Base-by-base conservation (phyloP, 192 early-diverging fungal species). In the Lobosporangium transversale region DNA sequence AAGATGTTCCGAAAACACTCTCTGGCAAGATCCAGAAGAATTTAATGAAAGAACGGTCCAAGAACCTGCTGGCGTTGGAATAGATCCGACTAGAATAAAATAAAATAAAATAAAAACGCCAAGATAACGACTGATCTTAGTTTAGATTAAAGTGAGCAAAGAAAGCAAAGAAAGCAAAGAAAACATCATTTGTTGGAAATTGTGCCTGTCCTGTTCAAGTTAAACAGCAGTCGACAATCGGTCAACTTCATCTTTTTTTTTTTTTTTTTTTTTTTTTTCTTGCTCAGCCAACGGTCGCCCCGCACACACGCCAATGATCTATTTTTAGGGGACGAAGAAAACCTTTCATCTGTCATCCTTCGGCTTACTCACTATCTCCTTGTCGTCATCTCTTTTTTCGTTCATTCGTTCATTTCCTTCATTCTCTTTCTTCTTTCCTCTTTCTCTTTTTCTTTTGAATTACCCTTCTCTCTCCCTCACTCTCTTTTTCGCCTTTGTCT, bases 1-100 rank as follows among this genome's bases (percentile, higher is more conserved):
- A 40, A 26, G 62, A 66, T 52, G 78, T 84, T 53, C 84, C 84
- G 18, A 65, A 65, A 36, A 86, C 84, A 15, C 75, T 68, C 3
- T 75, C 82, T 6, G 84, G 84, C 29, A 86, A 86, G 66, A 70
- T 86, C 30, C 73, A 82, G 43, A 83, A 83, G 66, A 76, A 81
- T 33, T 55, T 80, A 11, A 36, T 86, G 69, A 35, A 80, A 12
- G 79, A 79, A 29, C 58, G 62, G 58, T 49, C 57, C 20, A 50
- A 43, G 36, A 47, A 24, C n/a, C 9, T 67, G 5, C 48, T 80
- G 43, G 23, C 48, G 12, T 17, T 79, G 36, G 26, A 31, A n/a
- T n/a, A n/a, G n/a, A n/a, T n/a, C n/a, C n/a, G n/a, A n/a, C n/a
- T n/a, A n/a, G n/a, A n/a, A n/a, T n/a, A n/a, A n/a, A n/a, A n/a